Evolutionary conservation across 306 rosid genomes (phyloP), one percentile per base, ranked within the genome.

Genomic region (Cucurbita pepo): DNA sequence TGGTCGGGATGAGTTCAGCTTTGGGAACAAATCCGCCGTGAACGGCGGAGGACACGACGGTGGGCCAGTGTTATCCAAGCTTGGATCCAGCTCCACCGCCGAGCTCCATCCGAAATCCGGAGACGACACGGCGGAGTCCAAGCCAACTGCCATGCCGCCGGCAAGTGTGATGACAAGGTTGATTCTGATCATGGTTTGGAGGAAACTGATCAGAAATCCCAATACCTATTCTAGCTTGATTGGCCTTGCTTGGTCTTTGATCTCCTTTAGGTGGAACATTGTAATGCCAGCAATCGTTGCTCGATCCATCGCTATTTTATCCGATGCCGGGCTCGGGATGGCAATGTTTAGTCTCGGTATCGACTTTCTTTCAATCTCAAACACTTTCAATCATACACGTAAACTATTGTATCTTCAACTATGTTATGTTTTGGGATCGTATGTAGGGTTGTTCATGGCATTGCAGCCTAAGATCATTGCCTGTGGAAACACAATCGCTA

Each of bases 311-410:
- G 50, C 88, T 37, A 91, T 91, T 81, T 77, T 89, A 37, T 91
- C 97, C 4, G 83, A 87, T 75, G 96, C 96, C 2, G 97, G 97
- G 6, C 93, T 91, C 15, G 97, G 97, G 63, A 91, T 91, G 97
- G 97, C 96, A 18, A 91, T 91, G 97, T 91, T 91, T 77, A 91
- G 97, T 69, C 96, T 91, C 30, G 97, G 97, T 91, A 87, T 12
- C 44, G 2, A 57, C 8, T 53, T 10, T 9, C 38, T 37, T n/a
- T 0, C 30, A 0, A 5, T 14, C 0, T 4, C 1, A 7, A 51
- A 1, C 36, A 12, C 0, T 56, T 56, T 15, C 7, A 6, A 6
- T 6, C 5, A 40, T 0, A 6, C 0, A 7, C 0, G 3, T 45
- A 12, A 48, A 22, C 0, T 7, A 13, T 36, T 72, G 40, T 6